A percentile compares a stretch with the other conserved stretches of the same genome.
These are phyloP conservation scores for Amylocystis lapponica DNA, from an alignment of 768 basidiomycete species.

Conservation along the genomic window DNA sequence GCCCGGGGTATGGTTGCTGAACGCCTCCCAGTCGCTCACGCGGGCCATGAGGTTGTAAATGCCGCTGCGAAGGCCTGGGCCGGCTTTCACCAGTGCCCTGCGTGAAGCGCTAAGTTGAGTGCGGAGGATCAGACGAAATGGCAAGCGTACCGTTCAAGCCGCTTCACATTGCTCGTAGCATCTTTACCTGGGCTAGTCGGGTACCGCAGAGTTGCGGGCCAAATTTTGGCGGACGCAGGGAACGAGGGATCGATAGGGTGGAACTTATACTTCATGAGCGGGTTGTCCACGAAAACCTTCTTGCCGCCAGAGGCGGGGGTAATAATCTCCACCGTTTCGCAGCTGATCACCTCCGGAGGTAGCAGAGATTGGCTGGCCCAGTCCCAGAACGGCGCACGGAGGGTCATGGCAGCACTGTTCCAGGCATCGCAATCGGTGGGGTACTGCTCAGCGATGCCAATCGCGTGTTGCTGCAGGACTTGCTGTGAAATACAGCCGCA, in stretches of 20 bases:
- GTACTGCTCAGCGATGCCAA: slow-evolving; percentile 38
- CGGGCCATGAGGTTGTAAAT: slow-evolving; percentile 8
- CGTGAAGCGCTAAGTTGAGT: too few relatives aligned
- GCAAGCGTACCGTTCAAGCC: slow-evolving; percentile 5
- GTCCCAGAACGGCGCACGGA: slow-evolving; percentile 47
- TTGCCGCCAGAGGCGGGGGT: slow-evolving; percentile 29
- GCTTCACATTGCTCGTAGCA: slow-evolving; percentile 5
- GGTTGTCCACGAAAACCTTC: slow-evolving; percentile 13
- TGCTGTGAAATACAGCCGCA: slow-evolving; percentile 30
- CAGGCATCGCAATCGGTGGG: slow-evolving; percentile 18
- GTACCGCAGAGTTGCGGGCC: slow-evolving; percentile 30
- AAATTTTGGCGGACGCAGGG: slow-evolving; percentile 9
- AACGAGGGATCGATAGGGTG: slow-evolving; percentile 3
- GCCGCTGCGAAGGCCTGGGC: slow-evolving; percentile 8
- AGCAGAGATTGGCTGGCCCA: slow-evolving; percentile 36
- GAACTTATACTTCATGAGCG: slow-evolving; percentile 9
- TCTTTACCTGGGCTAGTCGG: slow-evolving; percentile 17
- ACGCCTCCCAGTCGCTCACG: slow-evolving; percentile 34
- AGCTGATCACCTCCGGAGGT: slow-evolving; percentile 36
- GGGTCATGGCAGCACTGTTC: slow-evolving; percentile 27
- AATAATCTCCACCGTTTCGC: slow-evolving; percentile 25
- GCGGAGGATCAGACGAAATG: too few relatives aligned
- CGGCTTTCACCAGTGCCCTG: too few relatives aligned
- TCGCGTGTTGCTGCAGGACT: slow-evolving; percentile 37
- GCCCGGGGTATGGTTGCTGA: slow-evolving; percentile 39